These are phyloP conservation scores for Kazachstania martiniae DNA, from an alignment of 805 yeast species.

Conservation along the genomic window DNA sequence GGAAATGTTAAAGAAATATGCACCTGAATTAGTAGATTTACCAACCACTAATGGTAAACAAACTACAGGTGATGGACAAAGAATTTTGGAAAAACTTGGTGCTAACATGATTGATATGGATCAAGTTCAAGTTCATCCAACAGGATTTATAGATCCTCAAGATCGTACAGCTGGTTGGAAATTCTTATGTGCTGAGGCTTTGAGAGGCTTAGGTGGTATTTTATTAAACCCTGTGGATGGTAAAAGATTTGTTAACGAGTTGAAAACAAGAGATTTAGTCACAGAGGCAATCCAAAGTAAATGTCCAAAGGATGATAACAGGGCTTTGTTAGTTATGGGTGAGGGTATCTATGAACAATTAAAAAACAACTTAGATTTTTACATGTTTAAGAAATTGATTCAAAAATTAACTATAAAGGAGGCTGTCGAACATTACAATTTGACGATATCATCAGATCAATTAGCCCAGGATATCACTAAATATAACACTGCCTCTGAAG, in stretches of 20 bases:
- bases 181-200: conserved; percentile 48
- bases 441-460: conserved; percentile 16
- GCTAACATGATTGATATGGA: conserved; percentile 48
- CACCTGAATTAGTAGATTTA: conserved; percentile 35
- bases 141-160: conserved; percentile 42
- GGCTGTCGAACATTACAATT: conserved; percentile 17
- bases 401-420: conserved; percentile 23
- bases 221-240: conserved; percentile 36
- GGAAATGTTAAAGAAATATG: conserved; percentile 31
- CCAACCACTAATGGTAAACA: conserved; percentile 49
- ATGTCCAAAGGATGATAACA: conserved; percentile 21
- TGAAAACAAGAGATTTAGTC: conserved; percentile 43
- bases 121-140: conserved; percentile 51
- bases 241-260: conserved; percentile 43
- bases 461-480: conserved; percentile 16
- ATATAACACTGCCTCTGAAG: conserved; percentile 19
- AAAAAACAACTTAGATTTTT: conserved; percentile 41
- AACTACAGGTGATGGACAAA: conserved; percentile 51
- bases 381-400: conserved; percentile 31
- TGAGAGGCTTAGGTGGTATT: conserved; percentile 51
- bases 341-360: conserved; percentile 36
- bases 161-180: conserved; percentile 36
- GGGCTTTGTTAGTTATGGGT: conserved; percentile 31
- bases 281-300: conserved; percentile 32
- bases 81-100: conserved; percentile 35